phyloP scores from a whole-genome alignment of 2,329 filamentous ascomycete species.

The Penicillium sp. region DNA sequence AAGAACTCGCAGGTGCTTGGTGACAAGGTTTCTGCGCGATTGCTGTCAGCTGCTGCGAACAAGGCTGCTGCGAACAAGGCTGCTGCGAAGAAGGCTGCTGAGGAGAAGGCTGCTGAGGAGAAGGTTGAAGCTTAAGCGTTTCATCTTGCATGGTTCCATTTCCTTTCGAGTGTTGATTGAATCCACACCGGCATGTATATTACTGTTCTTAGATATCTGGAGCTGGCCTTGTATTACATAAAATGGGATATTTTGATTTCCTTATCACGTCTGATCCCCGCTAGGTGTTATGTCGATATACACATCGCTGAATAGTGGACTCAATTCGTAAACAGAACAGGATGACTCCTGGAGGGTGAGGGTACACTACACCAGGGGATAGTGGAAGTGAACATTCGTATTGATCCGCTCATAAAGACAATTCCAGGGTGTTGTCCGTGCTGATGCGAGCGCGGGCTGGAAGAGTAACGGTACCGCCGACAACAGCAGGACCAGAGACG shows the following conservation, averaged over 20 bases:
- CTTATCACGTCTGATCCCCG: not conserved
- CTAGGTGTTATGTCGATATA: not conserved
- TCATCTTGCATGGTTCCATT: not conserved
- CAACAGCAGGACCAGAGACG: constrained; percentile 69
- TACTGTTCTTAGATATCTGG: constrained; percentile 19
- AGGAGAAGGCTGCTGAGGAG: no score
- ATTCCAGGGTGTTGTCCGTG: constrained; percentile 69
- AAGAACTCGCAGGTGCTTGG: constrained; percentile 2
- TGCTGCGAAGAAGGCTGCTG: no score
- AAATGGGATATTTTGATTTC: constrained; percentile 14
- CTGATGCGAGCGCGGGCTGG: constrained; percentile 63
- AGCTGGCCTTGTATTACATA: constrained; percentile 21
- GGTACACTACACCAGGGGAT: not conserved
- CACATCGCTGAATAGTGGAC: not conserved
- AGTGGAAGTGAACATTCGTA: not conserved
- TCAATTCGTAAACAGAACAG: not conserved
- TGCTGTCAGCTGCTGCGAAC: not conserved
- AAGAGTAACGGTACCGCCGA: constrained; percentile 61
- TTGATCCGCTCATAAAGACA: constrained; percentile 18
- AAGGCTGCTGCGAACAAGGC: no score
- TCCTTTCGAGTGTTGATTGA: constrained; percentile 7
- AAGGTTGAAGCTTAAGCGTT: not conserved
- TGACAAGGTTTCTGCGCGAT: constrained; percentile 26
- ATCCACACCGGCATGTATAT: constrained; percentile 19
- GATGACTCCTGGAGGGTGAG: not conserved